Evolutionary conservation across 768 basidiomycete species (phyloP).

Genomic region (Chiua virens): DNA sequence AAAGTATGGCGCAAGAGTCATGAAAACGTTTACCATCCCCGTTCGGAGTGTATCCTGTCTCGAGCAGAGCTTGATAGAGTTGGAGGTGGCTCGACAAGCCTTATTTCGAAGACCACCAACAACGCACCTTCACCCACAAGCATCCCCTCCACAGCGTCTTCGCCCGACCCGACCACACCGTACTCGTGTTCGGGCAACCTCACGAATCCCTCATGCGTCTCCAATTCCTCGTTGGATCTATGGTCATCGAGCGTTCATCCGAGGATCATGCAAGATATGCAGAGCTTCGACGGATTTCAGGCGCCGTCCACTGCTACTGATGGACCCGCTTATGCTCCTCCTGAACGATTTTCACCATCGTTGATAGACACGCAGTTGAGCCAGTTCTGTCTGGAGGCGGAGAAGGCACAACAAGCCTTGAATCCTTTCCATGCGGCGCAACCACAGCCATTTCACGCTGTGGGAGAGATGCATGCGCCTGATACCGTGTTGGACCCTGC

Average conservation of each 20-base stretch:
- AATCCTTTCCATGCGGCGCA: constrained; percentile 19
- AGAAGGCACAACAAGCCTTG: constrained; percentile 6
- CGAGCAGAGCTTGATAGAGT: constrained; percentile 54
- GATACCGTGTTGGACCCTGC: constrained; percentile 53
- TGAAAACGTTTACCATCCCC: constrained; percentile 36
- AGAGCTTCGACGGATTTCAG: constrained; percentile 39
- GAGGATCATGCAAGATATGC: constrained; percentile 53
- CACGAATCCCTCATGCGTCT: not conserved
- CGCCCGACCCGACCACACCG: constrained; percentile 13
- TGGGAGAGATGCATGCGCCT: constrained; percentile 1
- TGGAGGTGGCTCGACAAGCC: constrained; percentile 50
- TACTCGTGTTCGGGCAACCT: constrained; percentile 7
- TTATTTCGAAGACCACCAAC: constrained; percentile 30
- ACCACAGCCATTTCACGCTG: constrained; percentile 8
- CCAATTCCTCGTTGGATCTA: constrained; percentile 6
- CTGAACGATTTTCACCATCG: constrained; percentile 25
- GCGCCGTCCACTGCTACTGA: constrained; percentile 15
- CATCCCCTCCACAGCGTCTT: constrained; percentile 4
- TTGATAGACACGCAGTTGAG: constrained; percentile 34
- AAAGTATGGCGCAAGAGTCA: constrained; percentile 45
- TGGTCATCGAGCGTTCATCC: constrained; percentile 23
- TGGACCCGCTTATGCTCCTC: constrained; percentile 30
- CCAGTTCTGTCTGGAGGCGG: constrained; percentile 18
- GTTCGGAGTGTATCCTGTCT: constrained; percentile 30
- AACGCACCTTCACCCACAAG: constrained; percentile 7